Percentiles rank a stretch among this genome's conserved stretches.
Conservation (phyloP, 2,329 filamentous ascomycete genomes). For the Clathrospora elynae region DNA sequence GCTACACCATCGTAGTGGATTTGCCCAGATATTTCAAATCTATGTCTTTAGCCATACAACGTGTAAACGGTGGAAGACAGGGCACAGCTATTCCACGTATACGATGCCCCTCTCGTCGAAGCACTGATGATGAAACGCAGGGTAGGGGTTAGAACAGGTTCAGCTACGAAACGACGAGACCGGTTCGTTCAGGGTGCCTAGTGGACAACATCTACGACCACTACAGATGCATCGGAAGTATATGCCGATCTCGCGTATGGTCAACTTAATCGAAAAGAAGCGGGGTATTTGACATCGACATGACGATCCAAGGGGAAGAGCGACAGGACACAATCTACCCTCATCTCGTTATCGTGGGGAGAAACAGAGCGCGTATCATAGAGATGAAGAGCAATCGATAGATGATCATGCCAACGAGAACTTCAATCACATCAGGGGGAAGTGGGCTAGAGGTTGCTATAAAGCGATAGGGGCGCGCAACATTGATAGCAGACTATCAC, state of each 20-base stretch:
- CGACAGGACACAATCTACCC: slow-evolving; percentile 3
- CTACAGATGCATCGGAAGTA: neutral
- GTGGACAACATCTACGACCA: neutral
- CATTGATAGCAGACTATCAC: neutral
- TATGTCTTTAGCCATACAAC: slow-evolving; percentile 8
- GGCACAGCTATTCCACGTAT: neutral
- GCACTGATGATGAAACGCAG: neutral
- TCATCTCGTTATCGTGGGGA: neutral
- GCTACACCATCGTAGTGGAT: neutral
- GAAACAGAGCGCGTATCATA: slow-evolving; percentile 2
- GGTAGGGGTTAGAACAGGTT: neutral
- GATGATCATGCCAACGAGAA: neutral
- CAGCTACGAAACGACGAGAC: neutral
- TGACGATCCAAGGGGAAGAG: neutral
- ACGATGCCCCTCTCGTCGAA: neutral
- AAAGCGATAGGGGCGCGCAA: neutral
- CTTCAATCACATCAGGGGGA: neutral
- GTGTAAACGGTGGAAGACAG: slow-evolving; percentile 3
- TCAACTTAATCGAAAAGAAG: neutral
- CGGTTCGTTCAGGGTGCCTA: neutral
- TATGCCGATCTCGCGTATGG: neutral
- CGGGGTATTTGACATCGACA: neutral
- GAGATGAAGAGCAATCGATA: slow-evolving; percentile 5
- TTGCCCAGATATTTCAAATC: neutral
- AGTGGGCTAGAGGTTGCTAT: neutral